Base-by-base conservation (phyloP, 2,329 filamentous ascomycete species). In the Dothideomycetidae sp. region DNA sequence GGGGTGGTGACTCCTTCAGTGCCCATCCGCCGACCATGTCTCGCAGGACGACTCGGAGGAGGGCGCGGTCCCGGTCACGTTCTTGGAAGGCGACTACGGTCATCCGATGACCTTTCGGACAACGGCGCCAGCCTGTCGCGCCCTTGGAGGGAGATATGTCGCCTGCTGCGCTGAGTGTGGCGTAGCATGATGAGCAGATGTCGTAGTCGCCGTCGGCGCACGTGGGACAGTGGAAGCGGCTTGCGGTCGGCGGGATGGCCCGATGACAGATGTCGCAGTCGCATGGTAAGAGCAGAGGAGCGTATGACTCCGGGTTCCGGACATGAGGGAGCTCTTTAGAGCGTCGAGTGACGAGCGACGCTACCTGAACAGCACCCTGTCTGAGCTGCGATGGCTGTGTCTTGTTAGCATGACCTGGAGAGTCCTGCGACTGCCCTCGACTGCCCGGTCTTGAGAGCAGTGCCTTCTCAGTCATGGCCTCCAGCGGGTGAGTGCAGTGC, bases 151-250 rank as follows among this genome's bases (percentile, higher is more conserved):
- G 62, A 39, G 73, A 75, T 44, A 94, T 76, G 31, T 73, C 73
- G 5, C 71, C 69, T 0, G 68, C 68, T 2, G 65, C 59, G 2
- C 81, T 70, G 5, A 86, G 66, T 32, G 69, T 70, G 34, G 69
- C 61, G 56, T 94, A 94, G 63, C 86, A 94, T 3, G 68, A 63
- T 12, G 67, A 67, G 59, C 86, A 94, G 33, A 93, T 72, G 48
- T 94, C 83, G 55, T 90, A 93, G 54, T 92, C 81, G n/a, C 85
- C 85, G 18, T 70, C 64, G 36, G 73, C 74, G 56, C 85, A 93
- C 36, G 68, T 62, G 33, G 75, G 77, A 58, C 88, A 96, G 59
- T 94, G 88, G 48, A 79, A 85, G 10, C 85, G 71, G 4, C 71
- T 71, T 36, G 75, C 68, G 0, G 68, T 71, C 0, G 82, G 75